Evolutionary conservation across 2,329 filamentous ascomycete species (phyloP).

Genomic region (Cladosporium oxysporum): DNA sequence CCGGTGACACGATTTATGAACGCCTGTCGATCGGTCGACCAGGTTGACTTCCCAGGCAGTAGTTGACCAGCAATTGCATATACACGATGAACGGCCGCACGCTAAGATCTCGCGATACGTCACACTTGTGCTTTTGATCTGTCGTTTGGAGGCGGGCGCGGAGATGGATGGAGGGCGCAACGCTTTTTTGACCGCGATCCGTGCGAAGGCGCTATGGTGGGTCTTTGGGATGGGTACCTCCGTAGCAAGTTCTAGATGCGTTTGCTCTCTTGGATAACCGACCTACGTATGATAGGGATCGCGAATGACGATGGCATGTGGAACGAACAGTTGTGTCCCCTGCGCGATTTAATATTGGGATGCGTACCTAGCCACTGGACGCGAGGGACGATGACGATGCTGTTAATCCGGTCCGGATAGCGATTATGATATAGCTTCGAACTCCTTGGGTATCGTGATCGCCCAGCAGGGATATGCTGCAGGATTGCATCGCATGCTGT

Average conservation of each 20-base stretch:
- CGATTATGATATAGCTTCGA: neutral
- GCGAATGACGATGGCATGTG: neutral
- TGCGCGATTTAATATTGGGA: neutral
- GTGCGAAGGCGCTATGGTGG: slow-evolving; percentile 1
- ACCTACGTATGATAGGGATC: neutral
- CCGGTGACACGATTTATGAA: slow-evolving; percentile 7
- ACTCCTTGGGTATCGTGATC: neutral
- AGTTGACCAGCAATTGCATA: neutral
- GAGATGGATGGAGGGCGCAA: neutral
- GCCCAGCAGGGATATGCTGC: neutral
- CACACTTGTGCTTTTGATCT: neutral
- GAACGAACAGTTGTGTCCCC: neutral
- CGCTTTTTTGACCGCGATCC: neutral
- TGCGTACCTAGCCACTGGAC: neutral
- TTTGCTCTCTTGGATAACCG: neutral
- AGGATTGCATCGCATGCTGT: neutral
- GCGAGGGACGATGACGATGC: neutral
- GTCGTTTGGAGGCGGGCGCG: neutral
- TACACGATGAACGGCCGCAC: neutral
- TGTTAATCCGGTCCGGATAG: neutral
- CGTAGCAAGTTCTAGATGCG: neutral
- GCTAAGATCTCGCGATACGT: neutral
- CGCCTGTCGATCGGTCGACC: neutral
- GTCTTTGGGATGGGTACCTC: neutral
- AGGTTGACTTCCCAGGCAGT: neutral